Evolutionary conservation across 768 basidiomycete genomes (phyloP).

Genomic region (Nidularia pulvinata): DNA sequence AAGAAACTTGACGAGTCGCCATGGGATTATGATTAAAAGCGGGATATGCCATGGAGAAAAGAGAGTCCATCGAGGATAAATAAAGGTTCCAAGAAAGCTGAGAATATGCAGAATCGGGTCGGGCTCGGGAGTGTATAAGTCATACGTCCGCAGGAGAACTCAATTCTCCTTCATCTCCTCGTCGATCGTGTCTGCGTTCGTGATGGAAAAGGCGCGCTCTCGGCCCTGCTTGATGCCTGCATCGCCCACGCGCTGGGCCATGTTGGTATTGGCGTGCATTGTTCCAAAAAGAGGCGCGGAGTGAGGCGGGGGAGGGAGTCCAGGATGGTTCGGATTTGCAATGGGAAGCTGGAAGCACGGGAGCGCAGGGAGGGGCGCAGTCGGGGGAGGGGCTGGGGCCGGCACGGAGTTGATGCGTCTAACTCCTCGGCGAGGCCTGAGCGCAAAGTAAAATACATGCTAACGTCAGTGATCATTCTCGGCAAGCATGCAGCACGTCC

Average conservation of each 20-base stretch:
- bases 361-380: conserved; percentile 35
- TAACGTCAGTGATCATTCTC: conserved; percentile 1
- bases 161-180: conserved; percentile 42
- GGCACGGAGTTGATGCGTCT: conserved; percentile 29
- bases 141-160: neutral
- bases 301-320: conserved; percentile 1
- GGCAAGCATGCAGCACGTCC: neutral
- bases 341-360: conserved; percentile 17
- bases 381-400: conserved; percentile 34
- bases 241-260: conserved; percentile 2
- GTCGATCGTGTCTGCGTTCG: conserved; percentile 26
- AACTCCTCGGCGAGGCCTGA: conserved; percentile 37
- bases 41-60: no score
- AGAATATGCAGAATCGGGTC: no score
- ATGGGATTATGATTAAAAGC: no score
- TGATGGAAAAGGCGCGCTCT: conserved; percentile 27
- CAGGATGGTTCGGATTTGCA: neutral
- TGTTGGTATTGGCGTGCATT: conserved; percentile 1
- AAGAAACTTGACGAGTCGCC: neutral
- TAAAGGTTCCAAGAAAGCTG: no score
- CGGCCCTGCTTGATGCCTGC: conserved; percentile 18
- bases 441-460: neutral
- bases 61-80: no score
- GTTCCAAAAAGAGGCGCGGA: neutral
- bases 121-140: no score